These are phyloP conservation scores for Endotrypanum monterogeii DNA, from an alignment of 208 protist genomes.

Conservation along the genomic window DNA sequence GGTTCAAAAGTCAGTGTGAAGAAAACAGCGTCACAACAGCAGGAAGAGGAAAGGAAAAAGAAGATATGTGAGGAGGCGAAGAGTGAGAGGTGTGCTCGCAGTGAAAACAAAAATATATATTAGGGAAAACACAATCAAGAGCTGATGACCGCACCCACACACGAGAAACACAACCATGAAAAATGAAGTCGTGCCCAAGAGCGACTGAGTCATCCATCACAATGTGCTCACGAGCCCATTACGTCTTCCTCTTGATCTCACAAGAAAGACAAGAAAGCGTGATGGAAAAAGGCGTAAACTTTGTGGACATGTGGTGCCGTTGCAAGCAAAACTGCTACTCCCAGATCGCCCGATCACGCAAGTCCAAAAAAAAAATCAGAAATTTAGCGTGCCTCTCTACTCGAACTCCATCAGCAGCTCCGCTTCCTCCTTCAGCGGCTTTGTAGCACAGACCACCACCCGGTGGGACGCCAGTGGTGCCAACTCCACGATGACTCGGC, in stretches of 20 bases:
- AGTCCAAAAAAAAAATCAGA: neutral
- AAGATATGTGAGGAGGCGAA: neutral
- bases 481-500: slow-evolving; percentile 62
- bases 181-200: neutral
- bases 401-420: slow-evolving; percentile 71
- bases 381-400: slow-evolving; percentile 3
- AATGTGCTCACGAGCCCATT: neutral
- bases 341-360: too few species aligned
- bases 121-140: neutral
- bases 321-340: neutral
- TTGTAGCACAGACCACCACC: slow-evolving; percentile 74
- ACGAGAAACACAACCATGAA: neutral
- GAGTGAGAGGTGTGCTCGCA: neutral
- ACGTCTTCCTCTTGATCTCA: neutral
- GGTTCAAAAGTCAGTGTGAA: too few species aligned
- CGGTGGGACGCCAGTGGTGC: slow-evolving; percentile 47
- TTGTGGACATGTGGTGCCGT: neutral
- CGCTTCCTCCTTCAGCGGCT: slow-evolving; percentile 62
- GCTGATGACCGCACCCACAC: neutral
- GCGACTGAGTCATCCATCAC: too few species aligned
- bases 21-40: neutral
- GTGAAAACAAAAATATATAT: neutral
- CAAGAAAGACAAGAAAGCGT: neutral
- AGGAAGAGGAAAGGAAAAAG: neutral
- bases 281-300: neutral